Base-by-base conservation (phyloP, 768 basidiomycete species). In the Rhizopogon vulgaris region DNA sequence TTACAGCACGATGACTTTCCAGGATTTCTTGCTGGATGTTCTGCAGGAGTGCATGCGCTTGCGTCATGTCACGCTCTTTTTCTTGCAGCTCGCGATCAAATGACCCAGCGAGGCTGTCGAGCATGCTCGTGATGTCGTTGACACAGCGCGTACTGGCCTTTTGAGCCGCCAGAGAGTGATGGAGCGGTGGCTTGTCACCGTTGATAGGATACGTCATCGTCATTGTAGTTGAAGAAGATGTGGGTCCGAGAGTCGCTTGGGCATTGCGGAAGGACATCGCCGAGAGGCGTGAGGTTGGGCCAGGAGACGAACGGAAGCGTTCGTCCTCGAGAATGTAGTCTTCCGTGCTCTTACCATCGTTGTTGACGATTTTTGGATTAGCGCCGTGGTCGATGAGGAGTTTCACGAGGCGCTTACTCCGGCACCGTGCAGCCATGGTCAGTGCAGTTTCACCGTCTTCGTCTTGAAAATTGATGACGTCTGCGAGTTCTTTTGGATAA, bases 241-340 rank as follows among this genome's bases (percentile, higher is more conserved):
- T n/a, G 18, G 40, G 36, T 27, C 81, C 79, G 55, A 73, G 78
- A 11, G 80, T 77, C 6, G 76, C 82, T 52, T 87, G 85, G 0
- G 80, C 75, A 54, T 85, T 86, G 50, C 89, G 80, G 67, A 81
- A 88, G 9, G 85, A 84, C 84, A 89, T 85, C 17, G 78, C 70
- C 24, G 76, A 65, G 18, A 76, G 70, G 43, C 87, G 80, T 8
- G 89, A 84, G 11, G 83, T 78, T 6, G 90, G 85, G 0, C 83
- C 79, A 2, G 94, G 94, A 6, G 93, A 95, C 1, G 90, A 89
- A 37, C 95, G 80, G 72, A 97, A 97, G 43, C 94, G 83, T 68
- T 98, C 96, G 65, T 99, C 96, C 67, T 99, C 96, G 34, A 99
- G 78, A 57, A 99, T 98, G 63, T 98, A 99, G 66, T 98, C 96